These are phyloP conservation scores for Globisporangium middletonii DNA, from an alignment of 352 stramenopile species.

Conservation along the genomic window DNA sequence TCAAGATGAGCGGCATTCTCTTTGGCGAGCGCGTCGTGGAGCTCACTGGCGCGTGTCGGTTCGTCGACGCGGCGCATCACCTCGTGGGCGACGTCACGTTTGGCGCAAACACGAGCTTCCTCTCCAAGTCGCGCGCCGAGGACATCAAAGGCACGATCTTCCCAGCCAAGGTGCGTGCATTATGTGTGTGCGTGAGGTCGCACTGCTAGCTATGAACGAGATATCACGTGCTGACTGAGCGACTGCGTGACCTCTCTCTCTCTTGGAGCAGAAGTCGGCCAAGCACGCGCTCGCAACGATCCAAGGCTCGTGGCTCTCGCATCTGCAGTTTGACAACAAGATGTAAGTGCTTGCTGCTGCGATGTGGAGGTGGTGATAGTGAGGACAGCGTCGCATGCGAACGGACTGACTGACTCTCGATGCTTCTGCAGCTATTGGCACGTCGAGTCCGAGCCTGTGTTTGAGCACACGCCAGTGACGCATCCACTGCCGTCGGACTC, in stretches of 20 bases:
- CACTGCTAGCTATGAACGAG: neutral
- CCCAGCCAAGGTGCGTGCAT: conserved; percentile 28
- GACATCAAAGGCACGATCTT: conserved; percentile 72
- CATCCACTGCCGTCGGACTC: conserved; percentile 50
- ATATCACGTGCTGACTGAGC: neutral
- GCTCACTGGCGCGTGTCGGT: conserved; percentile 43
- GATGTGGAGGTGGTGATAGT: neutral
- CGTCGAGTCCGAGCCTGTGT: conserved; percentile 58
- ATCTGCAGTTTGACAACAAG: conserved; percentile 65
- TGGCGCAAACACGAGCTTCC: conserved; percentile 55
- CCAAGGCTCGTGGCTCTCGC: conserved; percentile 62
- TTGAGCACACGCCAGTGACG: conserved; percentile 39
- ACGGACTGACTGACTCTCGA: neutral
- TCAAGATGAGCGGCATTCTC: conserved; percentile 76
- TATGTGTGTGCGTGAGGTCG: no score
- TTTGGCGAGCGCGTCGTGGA: conserved; percentile 70
- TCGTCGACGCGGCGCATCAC: conserved; percentile 35
- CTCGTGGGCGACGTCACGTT: conserved; percentile 56
- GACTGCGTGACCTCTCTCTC: neutral
- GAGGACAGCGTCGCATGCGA: neutral
- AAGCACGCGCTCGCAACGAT: conserved; percentile 42
- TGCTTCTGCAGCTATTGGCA: conserved; percentile 49
- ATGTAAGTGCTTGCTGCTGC: conserved; percentile 20
- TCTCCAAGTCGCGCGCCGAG: conserved; percentile 56
- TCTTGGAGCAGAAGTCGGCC: conserved; percentile 24